phyloP scores from a whole-genome alignment of 352 stramenopile genomes.

The Halophytophthora batemanensis region DNA sequence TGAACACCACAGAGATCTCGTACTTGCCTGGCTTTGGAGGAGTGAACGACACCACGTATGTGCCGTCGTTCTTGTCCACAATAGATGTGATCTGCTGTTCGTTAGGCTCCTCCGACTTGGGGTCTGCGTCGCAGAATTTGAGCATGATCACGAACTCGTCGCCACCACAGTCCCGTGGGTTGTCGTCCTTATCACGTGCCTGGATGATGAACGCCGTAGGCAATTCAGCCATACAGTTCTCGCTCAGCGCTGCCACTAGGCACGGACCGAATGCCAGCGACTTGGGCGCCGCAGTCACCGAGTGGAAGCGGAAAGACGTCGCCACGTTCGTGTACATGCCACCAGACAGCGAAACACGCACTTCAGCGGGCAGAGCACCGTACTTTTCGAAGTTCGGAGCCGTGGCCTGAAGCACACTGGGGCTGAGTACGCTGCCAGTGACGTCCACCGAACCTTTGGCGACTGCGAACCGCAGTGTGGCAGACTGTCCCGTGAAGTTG shows the following conservation, averaged over 20 bases:
- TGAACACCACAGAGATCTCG: constrained; percentile 87
- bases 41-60: constrained; percentile 92
- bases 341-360: constrained; percentile 88
- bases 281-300: constrained; percentile 88
- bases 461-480: constrained; percentile 91
- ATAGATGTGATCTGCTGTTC: constrained; percentile 36
- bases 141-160: constrained; percentile 91
- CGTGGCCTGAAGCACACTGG: constrained; percentile 85
- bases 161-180: constrained; percentile 90
- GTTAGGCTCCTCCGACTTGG: constrained; percentile 31
- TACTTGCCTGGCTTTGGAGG: constrained; percentile 82
- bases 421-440: constrained; percentile 78
- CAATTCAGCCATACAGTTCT: constrained; percentile 62
- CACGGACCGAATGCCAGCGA: constrained; percentile 94
- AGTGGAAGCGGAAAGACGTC: constrained; percentile 90
- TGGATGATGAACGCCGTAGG: constrained; percentile 92
- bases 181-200: constrained; percentile 86
- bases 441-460: constrained; percentile 93
- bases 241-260: constrained; percentile 55
- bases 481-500: constrained; percentile 89
- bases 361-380: constrained; percentile 81
- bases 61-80: constrained; percentile 92
- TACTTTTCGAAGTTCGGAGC: constrained; percentile 95
- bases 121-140: constrained; percentile 32
- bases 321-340: constrained; percentile 92